Percentiles rank a stretch among this genome's conserved stretches.
Conservation (phyloP, 2,329 filamentous ascomycete genomes). For the Microcyclospora pomicola region DNA sequence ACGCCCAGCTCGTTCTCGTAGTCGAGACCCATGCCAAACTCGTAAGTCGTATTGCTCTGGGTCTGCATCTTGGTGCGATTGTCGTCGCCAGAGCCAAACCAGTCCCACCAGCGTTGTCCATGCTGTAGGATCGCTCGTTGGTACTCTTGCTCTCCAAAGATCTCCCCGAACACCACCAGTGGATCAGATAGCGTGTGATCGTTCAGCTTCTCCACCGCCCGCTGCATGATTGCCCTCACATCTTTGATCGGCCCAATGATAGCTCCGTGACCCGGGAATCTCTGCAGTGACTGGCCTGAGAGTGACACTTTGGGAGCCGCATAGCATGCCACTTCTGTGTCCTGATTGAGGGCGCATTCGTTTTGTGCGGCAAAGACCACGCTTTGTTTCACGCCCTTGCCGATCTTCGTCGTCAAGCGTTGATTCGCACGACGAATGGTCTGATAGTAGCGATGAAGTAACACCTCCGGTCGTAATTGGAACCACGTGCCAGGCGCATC, state of each 20-base stretch:
- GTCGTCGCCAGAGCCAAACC: constrained; percentile 6
- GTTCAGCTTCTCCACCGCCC: constrained; percentile 11
- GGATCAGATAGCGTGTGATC: background rate
- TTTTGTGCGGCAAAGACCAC: constrained; percentile 45
- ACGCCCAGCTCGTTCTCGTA: constrained; percentile 7
- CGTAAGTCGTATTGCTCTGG: constrained; percentile 2
- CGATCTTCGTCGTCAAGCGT: constrained; percentile 29
- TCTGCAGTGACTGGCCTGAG: constrained; percentile 7
- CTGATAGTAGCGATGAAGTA: constrained; percentile 12
- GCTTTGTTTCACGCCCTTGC: constrained; percentile 33
- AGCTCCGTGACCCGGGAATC: constrained; percentile 5
- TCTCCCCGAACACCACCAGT: constrained; percentile 12
- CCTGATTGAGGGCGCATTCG: constrained; percentile 32
- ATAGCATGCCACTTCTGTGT: constrained; percentile 30
- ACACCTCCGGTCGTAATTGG: constrained; percentile 11
- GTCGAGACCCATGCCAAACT: constrained; percentile 11
- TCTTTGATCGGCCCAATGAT: constrained; percentile 14
- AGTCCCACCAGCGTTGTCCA: constrained; percentile 3
- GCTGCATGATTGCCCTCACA: constrained; percentile 11
- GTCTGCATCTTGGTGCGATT: background rate
- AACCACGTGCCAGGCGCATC: constrained; percentile 10
- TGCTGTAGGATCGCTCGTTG: constrained; percentile 16
- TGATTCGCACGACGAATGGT: constrained; percentile 24
- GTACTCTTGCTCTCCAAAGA: constrained; percentile 19
- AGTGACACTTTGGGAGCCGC: constrained; percentile 30